Percentiles rank a stretch among this genome's conserved stretches.
These are phyloP conservation scores for Geosmithia flava DNA, from an alignment of 2,329 filamentous ascomycete genomes.

Conservation along the genomic window DNA sequence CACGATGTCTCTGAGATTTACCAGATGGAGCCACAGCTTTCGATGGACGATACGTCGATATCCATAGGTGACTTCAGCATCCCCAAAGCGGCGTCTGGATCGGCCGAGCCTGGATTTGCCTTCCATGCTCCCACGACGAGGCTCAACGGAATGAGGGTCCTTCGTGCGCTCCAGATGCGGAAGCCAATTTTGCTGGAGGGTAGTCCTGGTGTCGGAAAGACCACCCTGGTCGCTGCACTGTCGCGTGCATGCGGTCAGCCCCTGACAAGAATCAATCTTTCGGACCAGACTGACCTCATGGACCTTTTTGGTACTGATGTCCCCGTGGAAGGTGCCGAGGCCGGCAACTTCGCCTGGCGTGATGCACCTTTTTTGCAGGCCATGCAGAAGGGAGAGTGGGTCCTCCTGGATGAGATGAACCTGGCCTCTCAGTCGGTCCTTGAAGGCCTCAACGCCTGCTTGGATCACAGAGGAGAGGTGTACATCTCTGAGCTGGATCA, in stretches of 20 bases:
- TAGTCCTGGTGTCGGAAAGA: constrained; percentile 97
- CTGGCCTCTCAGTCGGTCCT: constrained; percentile 92
- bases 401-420: constrained; percentile 97
- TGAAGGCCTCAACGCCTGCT: constrained; percentile 89
- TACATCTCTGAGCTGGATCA: constrained; percentile 94
- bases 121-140: constrained; percentile 85
- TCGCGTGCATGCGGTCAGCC: constrained; percentile 69
- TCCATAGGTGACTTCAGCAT: constrained; percentile 67
- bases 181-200: constrained; percentile 94
- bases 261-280: constrained; percentile 89
- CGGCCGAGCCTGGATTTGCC: constrained; percentile 31
- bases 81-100: constrained; percentile 29
- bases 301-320: constrained; percentile 96
- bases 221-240: constrained; percentile 77
- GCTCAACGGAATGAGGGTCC: constrained; percentile 79
- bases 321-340: constrained; percentile 81
- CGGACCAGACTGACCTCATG: constrained; percentile 95
- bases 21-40: constrained; percentile 45
- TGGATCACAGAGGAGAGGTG: constrained; percentile 91
- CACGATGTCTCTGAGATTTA: constrained; percentile 55
- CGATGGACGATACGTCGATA: constrained; percentile 36
- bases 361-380: constrained; percentile 92
- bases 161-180: constrained; percentile 74
- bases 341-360: constrained; percentile 87
- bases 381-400: constrained; percentile 96